Percentiles rank a stretch among this genome's conserved stretches.
Conservation (phyloP, 441 rosid species). For the Euphorbia schlechtendalii region DNA sequence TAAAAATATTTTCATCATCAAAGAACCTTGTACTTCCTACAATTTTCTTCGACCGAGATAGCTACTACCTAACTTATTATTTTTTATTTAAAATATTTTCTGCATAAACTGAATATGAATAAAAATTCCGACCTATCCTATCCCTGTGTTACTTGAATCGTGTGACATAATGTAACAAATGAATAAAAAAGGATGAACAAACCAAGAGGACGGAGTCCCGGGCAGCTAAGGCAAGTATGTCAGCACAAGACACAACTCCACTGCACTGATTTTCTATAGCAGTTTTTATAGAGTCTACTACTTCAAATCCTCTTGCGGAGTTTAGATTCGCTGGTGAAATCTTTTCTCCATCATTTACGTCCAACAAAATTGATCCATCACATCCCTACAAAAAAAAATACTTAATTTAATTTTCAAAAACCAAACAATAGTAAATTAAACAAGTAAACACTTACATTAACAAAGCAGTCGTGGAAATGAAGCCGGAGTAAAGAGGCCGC, state of each 20-base stretch:
- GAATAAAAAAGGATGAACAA: constrained; percentile 1
- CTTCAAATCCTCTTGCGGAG: constrained; percentile 39
- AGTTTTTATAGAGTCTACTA: constrained; percentile 43
- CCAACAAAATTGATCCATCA: constrained; percentile 57
- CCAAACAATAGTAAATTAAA: not conserved
- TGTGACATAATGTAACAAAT: no score
- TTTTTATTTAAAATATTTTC: no score
- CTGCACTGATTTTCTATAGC: constrained; percentile 52
- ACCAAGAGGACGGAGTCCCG: constrained; percentile 44
- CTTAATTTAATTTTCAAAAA: constrained; percentile 3
- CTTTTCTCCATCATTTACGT: constrained; percentile 43
- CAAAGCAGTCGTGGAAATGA: no score
- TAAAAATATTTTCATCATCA: no score
- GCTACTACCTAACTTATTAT: no score
- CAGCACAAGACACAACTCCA: constrained; percentile 55
- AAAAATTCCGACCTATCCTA: no score
- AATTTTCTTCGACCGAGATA: no score
- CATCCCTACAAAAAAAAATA: constrained; percentile 33
- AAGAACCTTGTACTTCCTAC: no score
- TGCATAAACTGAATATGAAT: no score
- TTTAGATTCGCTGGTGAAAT: constrained; percentile 23
- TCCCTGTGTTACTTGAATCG: no score
- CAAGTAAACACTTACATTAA: constrained; percentile 35
- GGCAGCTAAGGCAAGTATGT: no score
- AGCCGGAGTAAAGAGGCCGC: constrained; percentile 71